Conservation (phyloP, 2,329 filamentous ascomycete species). For the Colletotrichum sp. region DNA sequence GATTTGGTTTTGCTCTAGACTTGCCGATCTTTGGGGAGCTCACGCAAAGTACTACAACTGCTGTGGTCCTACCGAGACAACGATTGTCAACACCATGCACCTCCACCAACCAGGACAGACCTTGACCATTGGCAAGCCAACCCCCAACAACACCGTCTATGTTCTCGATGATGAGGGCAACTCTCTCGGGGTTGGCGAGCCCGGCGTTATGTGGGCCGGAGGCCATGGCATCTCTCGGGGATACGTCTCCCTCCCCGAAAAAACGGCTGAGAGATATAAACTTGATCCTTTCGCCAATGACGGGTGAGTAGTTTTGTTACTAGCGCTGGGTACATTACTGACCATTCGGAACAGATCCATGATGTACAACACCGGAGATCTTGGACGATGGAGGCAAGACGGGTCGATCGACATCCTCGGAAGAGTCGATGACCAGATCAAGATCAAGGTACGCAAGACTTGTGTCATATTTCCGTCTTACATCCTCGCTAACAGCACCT, state of each 20-base stretch:
- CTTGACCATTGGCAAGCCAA: conserved; percentile 59
- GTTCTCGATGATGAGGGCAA: conserved; percentile 49
- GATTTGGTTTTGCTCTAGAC: conserved; percentile 3
- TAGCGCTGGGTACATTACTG: fast-evolving
- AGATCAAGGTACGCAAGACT: conserved; percentile 40
- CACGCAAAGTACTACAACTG: conserved; percentile 57
- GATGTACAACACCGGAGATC: conserved; percentile 67
- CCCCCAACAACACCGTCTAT: conserved; percentile 62
- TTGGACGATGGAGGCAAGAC: conserved; percentile 59
- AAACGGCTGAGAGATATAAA: conserved; percentile 55
- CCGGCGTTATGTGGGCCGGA: conserved; percentile 63
- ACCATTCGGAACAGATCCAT: conserved; percentile 34
- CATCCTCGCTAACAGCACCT: neutral
- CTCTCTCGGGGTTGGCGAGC: conserved; percentile 48
- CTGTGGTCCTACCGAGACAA: conserved; percentile 66
- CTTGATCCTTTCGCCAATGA: conserved; percentile 55
- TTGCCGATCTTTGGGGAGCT: conserved; percentile 62
- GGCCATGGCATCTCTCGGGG: conserved; percentile 60
- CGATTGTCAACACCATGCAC: conserved; percentile 57
- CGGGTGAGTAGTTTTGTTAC: conserved; percentile 41
- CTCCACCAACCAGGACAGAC: conserved; percentile 36
- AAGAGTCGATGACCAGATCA: conserved; percentile 64
- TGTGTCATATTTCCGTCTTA: neutral
- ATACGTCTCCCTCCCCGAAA: conserved; percentile 58
- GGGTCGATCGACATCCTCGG: conserved; percentile 61